Evolutionary conservation across 2,329 filamentous ascomycete genomes (phyloP), one percentile per base, ranked within the genome.

Genomic region (Talaromyces sp.): DNA sequence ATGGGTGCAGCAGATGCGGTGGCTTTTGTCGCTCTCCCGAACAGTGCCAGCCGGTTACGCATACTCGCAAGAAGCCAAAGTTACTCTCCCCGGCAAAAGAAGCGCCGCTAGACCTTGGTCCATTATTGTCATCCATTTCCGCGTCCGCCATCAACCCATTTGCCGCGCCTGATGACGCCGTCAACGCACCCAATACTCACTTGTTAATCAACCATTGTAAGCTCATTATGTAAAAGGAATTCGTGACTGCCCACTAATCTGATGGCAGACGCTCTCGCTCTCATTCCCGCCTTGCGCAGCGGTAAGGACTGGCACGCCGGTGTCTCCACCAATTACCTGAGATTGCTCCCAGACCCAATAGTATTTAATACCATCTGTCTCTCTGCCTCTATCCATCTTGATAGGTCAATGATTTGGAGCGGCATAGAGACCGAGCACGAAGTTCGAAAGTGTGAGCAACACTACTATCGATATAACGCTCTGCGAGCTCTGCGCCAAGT

Each of bases 321-420:
- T 11, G 30, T 62, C 4, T 51, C 49, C n/a, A 47, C n/a, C 2
- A 57, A 56, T 13, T 62, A 60, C 36, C 9, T 64, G 33, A 57
- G 59, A 33, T 15, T 55, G 10, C 52, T 33, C 8, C 51, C 56
- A 22, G 30, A 57, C 15, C 62, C 62, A 7, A 47, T 60, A 28
- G 28, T 64, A 30, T 58, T 64, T 11, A 39, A 64, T 27, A 32
- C 61, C 19, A 30, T 57, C 30, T 64, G 62, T 42, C 54, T 64
- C 33, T 33, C 11, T 51, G 44, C 60, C 22, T 60, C 62, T 4
- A 57, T 64, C 15, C 57, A 64, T 36, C 49, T 62, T 17, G 62
- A 64, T 15, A 58, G 57, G 51, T 36, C 60, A 30, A 47, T 36
- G 32, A 11, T 61, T n/a, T 58, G 56, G 55, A 53, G 4, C 49